phyloP scores from a whole-genome alignment of 2,329 filamentous ascomycete species.

The Dactylellina haptotyla region DNA sequence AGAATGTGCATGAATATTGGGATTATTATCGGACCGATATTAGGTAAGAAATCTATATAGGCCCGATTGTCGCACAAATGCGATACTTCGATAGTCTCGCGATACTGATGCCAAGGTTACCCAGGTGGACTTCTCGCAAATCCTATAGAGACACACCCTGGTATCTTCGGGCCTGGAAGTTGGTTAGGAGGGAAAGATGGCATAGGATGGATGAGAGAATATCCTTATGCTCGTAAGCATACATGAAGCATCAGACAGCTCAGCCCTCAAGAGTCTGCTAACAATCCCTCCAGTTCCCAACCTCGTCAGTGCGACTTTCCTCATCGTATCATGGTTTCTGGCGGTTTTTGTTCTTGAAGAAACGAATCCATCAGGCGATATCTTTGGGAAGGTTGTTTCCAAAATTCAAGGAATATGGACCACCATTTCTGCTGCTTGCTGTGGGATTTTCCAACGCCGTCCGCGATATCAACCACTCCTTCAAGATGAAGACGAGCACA shows the following conservation, averaged over 20 bases:
- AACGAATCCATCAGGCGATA: conserved; percentile 48
- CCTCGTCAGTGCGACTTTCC: conserved; percentile 66
- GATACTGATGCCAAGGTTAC: conserved; percentile 57
- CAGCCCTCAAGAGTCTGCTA: background rate
- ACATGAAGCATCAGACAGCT: background rate
- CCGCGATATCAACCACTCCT: conserved; percentile 58
- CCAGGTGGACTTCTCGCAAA: conserved; percentile 64
- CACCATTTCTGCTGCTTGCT: background rate
- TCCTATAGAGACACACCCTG: conserved; percentile 62
- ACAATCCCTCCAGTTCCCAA: conserved; percentile 63
- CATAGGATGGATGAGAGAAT: conserved; percentile 63
- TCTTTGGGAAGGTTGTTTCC: conserved; percentile 3
- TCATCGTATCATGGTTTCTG: conserved; percentile 58
- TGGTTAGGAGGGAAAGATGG: conserved; percentile 57
- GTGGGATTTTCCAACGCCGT: conserved; percentile 55
- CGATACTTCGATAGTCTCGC: conserved; percentile 62
- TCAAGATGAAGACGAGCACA: conserved; percentile 10
- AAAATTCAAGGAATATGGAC: conserved; percentile 4
- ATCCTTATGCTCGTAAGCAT: conserved; percentile 64
- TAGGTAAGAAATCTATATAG: conserved; percentile 59
- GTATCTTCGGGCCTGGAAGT: conserved; percentile 63
- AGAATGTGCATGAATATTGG: conserved; percentile 76
- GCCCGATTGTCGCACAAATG: background rate
- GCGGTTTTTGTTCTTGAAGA: conserved; percentile 27
- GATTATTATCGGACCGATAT: conserved; percentile 69